Conservation (phyloP, 2,329 filamentous ascomycete species). For the Fonsecaea erecta region DNA sequence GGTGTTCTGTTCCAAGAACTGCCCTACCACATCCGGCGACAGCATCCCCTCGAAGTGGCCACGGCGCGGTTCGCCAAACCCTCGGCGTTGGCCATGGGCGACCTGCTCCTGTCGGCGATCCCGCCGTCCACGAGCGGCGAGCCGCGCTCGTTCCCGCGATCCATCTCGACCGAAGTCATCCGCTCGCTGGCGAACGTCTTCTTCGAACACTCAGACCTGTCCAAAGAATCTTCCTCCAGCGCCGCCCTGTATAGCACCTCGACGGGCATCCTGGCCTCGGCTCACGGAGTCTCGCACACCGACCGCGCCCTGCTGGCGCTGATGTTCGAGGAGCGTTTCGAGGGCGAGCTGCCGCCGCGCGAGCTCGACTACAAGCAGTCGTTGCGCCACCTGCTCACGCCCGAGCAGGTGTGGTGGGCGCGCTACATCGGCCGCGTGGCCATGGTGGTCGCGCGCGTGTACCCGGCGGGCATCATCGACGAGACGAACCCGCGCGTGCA, state of each 20-base stretch:
- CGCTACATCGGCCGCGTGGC: slow-evolving; percentile 67
- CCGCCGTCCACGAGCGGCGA: slow-evolving; percentile 42
- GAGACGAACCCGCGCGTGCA: slow-evolving; percentile 44
- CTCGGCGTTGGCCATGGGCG: slow-evolving; percentile 53
- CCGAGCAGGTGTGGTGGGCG: slow-evolving; percentile 67
- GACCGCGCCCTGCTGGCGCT: slow-evolving; percentile 73
- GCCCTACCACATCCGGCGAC: slow-evolving; percentile 60
- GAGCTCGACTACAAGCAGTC: slow-evolving; percentile 61
- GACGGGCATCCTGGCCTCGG: slow-evolving; percentile 67
- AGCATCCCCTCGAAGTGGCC: slow-evolving; percentile 70
- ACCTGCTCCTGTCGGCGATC: slow-evolving; percentile 55
- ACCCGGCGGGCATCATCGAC: slow-evolving; percentile 61
- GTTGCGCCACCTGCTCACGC: slow-evolving; percentile 59
- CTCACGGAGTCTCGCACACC: slow-evolving; percentile 75
- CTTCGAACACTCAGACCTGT: slow-evolving; percentile 57
- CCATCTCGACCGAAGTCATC: slow-evolving; percentile 42
- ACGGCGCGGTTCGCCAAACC: slow-evolving; percentile 58
- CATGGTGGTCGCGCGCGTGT: slow-evolving; percentile 61
- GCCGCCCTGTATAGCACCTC: slow-evolving; percentile 75
- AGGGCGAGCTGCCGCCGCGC: slow-evolving; percentile 63
- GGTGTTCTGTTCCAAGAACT: slow-evolving; percentile 71
- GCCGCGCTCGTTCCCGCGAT: slow-evolving; percentile 12
- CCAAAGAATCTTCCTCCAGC: slow-evolving; percentile 63
- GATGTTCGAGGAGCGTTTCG: slow-evolving; percentile 75
- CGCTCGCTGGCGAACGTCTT: slow-evolving; percentile 61